Evolutionary conservation across 2,329 filamentous ascomycete species (phyloP), one percentile per base, ranked within the genome.

Genomic region (Fusarium pseudoanthophilum): DNA sequence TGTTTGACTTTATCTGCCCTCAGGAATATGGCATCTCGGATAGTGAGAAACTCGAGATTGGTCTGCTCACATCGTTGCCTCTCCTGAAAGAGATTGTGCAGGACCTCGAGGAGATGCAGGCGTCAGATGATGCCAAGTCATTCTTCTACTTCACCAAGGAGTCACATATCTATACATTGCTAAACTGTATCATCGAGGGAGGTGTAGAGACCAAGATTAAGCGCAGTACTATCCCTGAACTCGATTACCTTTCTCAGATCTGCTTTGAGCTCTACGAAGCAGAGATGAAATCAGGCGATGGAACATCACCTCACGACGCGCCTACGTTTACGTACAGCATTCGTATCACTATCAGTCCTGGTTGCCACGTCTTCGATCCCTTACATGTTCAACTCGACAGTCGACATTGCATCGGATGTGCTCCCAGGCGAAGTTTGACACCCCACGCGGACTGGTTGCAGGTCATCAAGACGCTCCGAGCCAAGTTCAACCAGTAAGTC

Each of bases 71-170:
- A 1, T 98, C 95, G 18, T 86, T 99, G 52, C 97, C 96, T 5
- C 87, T 99, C 21, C 89, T 99, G 51, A 97, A 97, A 81, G 96
- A 99, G 83, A 98, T 99, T 77, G 96, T 99, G 11, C 93, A 95
- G 79, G 95, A 99, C 78, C 88, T 99, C 5, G 97, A 99, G 84
- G 95, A 98, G 83, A 94, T 98, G 82, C 96, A 99, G 83, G 95
- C 96, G 7, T 97, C 94, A 1, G 92, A 95, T 60, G 93, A 97
- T 75, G 95, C 95, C 49, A 98, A 98, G 80, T 95, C 93, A 4
- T 98, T 98, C 86, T 94, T 98, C 83, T 99, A 99, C 85, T 99
- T 99, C 83, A 99, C 96, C 72, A 99, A 99, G 83, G 96, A 99
- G 83, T 97, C 94, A 2, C 96, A 99, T 81, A 98, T 99, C 72